Conservation (phyloP, 352 stramenopile species). For the Phytophthora cactorum region DNA sequence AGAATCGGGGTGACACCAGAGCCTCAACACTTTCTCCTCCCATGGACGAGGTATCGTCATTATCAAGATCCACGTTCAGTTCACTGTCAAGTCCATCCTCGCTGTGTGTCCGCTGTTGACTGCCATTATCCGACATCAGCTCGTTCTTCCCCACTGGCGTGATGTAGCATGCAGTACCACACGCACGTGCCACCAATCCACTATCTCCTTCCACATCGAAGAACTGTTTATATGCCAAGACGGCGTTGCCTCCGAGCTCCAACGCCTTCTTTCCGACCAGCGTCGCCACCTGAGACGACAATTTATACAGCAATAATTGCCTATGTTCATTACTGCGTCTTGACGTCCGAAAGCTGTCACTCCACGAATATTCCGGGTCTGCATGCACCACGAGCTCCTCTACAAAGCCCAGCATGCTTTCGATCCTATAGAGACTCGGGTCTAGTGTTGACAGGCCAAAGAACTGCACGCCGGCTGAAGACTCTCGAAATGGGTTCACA, state of each 20-base stretch:
- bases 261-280: constrained; percentile 96
- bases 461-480: constrained; percentile 97
- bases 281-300: constrained; percentile 87
- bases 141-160: constrained; percentile 70
- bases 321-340: constrained; percentile 96
- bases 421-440: constrained; percentile 85
- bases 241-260: constrained; percentile 97
- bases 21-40: constrained; percentile 42
- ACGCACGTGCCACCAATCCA: constrained; percentile 96
- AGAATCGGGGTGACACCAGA: constrained; percentile 57
- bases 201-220: constrained; percentile 99
- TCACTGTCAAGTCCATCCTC: constrained; percentile 49
- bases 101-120: constrained; percentile 37
- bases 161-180: constrained; percentile 93
- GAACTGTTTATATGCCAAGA: constrained; percentile 98
- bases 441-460: constrained; percentile 97
- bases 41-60: constrained; percentile 36
- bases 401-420: constrained; percentile 93
- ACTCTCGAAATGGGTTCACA: constrained; percentile 98
- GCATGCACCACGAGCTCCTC: constrained; percentile 97
- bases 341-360: constrained; percentile 93
- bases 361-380: constrained; percentile 98
- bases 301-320: constrained; percentile 96
- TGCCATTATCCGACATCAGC: constrained; percentile 14
- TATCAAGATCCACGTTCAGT: constrained; percentile 31